Evolutionary conservation across 805 yeast genomes (phyloP), one percentile per base, ranked within the genome.

Genomic region (Starmerella apicola): DNA sequence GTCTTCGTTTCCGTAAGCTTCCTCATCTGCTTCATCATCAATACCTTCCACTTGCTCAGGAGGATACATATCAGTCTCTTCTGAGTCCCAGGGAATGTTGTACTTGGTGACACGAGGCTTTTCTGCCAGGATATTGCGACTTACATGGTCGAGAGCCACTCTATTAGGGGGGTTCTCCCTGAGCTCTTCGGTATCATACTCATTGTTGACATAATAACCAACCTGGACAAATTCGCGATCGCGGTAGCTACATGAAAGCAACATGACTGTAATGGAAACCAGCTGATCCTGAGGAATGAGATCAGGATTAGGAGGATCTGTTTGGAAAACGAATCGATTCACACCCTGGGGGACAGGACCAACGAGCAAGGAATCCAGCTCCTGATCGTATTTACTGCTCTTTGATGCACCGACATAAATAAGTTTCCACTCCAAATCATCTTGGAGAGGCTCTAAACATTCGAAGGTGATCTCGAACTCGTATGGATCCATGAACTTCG

Each of bases 321-420:
- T 96, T 16, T 82, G 75, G 59, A 91, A 81, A 9, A 86, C 70
- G 54, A 91, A 91, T 60, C 88, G 85, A 57, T 91, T 91, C 30
- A 88, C 76, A 1, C 99, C 99, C 2, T 91, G 94, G 0, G 98
- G 99, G 2, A 91, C 94, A 0, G 99, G 99, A 0, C 99, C 99
- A 3, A 91, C 99, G n/a, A 91, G 64, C 28, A 91, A 76, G 1
- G 96, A 85, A 56, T 91, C 99, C 40, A 91, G 66, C 58, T 86
- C 96, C 61, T 91, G 99, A 59, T 91, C 99, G 53, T 91, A 96
- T 48, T 91, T 96, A 37, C 84, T 60, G 28, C 96, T 84, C 35
- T 94, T 72, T 1, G 96, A 86, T 4, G 95, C 82, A 1, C 99
- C 98, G 30, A 91, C 98, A 52, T 91, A 91, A 1, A 95, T 88